Percentiles rank a stretch among this genome's conserved stretches.
These are phyloP conservation scores for Herpotrichia juniperi DNA, from an alignment of 2,329 filamentous ascomycete genomes.

Conservation along the genomic window DNA sequence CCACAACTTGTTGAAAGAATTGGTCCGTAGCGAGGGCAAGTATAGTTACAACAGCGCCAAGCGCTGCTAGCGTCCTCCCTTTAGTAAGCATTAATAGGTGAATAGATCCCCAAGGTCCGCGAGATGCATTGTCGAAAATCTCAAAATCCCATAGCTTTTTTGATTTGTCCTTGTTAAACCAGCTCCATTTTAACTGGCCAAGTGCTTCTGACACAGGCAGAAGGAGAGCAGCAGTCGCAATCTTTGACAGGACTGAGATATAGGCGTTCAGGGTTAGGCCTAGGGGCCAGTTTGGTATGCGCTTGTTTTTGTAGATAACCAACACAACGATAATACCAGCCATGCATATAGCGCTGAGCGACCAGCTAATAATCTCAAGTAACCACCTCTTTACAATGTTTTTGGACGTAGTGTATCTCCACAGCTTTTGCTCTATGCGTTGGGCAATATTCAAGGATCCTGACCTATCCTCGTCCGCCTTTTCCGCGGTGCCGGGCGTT, in stretches of 20 bases:
- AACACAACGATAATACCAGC: conserved; percentile 42
- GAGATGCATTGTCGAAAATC: conserved; percentile 28
- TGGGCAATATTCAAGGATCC: conserved; percentile 17
- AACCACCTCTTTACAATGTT: conserved; percentile 30
- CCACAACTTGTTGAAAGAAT: conserved; percentile 28
- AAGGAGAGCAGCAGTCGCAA: conserved; percentile 34
- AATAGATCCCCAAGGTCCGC: conserved; percentile 23
- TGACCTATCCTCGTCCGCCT: conserved; percentile 1
- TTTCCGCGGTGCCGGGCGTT: conserved; percentile 4
- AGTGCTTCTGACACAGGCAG: conserved; percentile 36
- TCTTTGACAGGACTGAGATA: conserved; percentile 32
- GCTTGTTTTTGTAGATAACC: conserved; percentile 29
- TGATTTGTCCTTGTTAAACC: conserved; percentile 30
- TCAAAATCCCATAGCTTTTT: conserved; percentile 34
- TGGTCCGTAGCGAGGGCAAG: conserved; percentile 25
- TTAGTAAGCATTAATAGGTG: conserved; percentile 20
- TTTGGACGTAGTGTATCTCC: conserved; percentile 26
- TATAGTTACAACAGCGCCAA: conserved; percentile 25
- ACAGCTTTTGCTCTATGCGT: conserved; percentile 28
- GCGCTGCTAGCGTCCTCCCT: conserved; percentile 18
- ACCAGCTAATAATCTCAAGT: conserved; percentile 34
- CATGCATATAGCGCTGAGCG: conserved; percentile 41
- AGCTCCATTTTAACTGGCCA: conserved; percentile 44
- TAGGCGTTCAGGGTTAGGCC: conserved; percentile 26
- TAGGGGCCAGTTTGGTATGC: conserved; percentile 40